phyloP scores from a whole-genome alignment of 2,329 filamentous ascomycete species.

The Aspergillus fructus region DNA sequence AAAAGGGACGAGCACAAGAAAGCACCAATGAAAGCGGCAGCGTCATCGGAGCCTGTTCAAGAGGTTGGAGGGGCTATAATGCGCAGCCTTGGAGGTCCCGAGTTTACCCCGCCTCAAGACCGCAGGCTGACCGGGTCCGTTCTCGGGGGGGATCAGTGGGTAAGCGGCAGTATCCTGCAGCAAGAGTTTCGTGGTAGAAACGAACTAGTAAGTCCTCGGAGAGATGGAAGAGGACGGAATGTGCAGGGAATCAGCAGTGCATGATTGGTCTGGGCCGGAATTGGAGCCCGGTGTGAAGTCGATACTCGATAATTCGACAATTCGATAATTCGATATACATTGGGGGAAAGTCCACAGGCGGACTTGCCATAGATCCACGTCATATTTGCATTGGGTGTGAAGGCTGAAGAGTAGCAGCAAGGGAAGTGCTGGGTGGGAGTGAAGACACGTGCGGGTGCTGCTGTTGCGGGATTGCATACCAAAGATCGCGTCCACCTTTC shows the following conservation, averaged over 20 bases:
- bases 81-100: neutral
- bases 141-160: neutral
- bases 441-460: neutral
- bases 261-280: neutral
- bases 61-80: neutral
- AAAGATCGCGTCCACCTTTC: neutral
- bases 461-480: constrained; percentile 6
- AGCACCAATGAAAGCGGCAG: constrained; percentile 1
- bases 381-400: neutral
- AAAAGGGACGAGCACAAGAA: neutral
- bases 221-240: neutral
- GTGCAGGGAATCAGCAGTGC: neutral
- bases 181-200: neutral
- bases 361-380: constrained; percentile 1
- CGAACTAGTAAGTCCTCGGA: neutral
- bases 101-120: constrained; percentile 9
- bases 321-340: neutral
- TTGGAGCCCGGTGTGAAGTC: constrained; percentile 6
- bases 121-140: neutral
- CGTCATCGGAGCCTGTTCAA: neutral
- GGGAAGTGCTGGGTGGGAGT: neutral
- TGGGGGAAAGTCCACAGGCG: neutral
- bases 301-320: neutral
- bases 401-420: neutral
- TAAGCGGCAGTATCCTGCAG: neutral